These are phyloP conservation scores for Pythium guiyangense DNA, from an alignment of 352 stramenopile genomes.

Conservation along the genomic window DNA sequence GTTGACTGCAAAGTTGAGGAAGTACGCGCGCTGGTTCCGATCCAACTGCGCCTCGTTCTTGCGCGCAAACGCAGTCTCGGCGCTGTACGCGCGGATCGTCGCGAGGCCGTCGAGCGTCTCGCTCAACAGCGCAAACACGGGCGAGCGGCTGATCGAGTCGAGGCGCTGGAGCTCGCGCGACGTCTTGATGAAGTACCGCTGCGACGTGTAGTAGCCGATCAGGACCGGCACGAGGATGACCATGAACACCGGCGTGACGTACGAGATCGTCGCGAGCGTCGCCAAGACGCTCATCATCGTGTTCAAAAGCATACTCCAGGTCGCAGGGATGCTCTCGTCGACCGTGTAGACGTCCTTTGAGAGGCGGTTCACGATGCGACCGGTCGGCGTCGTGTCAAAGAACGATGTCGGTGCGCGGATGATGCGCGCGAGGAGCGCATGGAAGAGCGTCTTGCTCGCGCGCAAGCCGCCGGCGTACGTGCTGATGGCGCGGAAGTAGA, in stretches of 20 bases:
- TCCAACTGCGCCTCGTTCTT: constrained; percentile 58
- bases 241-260: constrained; percentile 68
- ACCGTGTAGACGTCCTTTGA: constrained; percentile 80
- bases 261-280: constrained; percentile 64
- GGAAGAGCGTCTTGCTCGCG: constrained; percentile 56
- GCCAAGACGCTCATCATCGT: constrained; percentile 63
- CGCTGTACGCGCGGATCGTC: constrained; percentile 89
- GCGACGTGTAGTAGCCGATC: constrained; percentile 60
- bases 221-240: constrained; percentile 70
- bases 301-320: constrained; percentile 67
- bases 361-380: constrained; percentile 74
- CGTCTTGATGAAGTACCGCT: constrained; percentile 92
- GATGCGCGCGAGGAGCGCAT: constrained; percentile 85
- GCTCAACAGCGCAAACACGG: constrained; percentile 94
- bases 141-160: constrained; percentile 91
- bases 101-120: constrained; percentile 94
- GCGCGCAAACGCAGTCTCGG: constrained; percentile 41
- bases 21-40: constrained; percentile 69
- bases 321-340: constrained; percentile 64
- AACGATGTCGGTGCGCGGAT: constrained; percentile 74
- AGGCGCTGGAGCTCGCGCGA: constrained; percentile 93
- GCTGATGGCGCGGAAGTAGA: constrained; percentile 57
- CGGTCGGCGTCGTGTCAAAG: constrained; percentile 79
- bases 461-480: constrained; percentile 56
- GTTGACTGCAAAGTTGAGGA: constrained; percentile 69